Base-by-base conservation (phyloP, 345 rosid species). In the Passiflora organensis region DNA sequence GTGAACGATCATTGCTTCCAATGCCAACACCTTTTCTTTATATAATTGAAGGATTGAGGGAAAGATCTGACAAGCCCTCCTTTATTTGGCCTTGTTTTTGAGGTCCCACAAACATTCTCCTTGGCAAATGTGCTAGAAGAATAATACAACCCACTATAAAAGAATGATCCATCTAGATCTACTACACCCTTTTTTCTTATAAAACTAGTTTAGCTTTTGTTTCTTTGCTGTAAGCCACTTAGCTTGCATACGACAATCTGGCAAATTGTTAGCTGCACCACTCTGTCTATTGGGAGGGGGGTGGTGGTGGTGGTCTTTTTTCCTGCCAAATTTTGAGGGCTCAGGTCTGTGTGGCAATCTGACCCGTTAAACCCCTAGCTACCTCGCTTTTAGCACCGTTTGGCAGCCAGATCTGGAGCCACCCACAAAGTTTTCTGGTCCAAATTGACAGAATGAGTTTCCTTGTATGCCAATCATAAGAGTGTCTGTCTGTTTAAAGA, bases 51-150 rank as follows among this genome's bases (percentile, higher is more conserved):
- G 42, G 56, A 55, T 53, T 44, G 64, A 49, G n/a, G n/a, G 74
- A 75, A 61, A 74, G 71, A 70, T 72, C 75, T 75, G 75, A 70
- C 67, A 67, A 48, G 44, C 55, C 44, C 60, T 49, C 6, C 51
- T 68, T 36, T 50, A 62, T 67, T 49, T 52, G 21, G 66, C 60
- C 65, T 32, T 45, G 28, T 43, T 53, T 25, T 16, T 18, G 56
- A n/a, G 80, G 69, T 25, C 82, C 82, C 86, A 68, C 79, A 77
- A 79, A 82, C 87, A 82, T 82, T 82, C 87, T 75, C 76, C 77
- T 82, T 57, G 87, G 62, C 71, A 63, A 82, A 64, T 75, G 87
- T 74, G 87, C 72, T 6, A 24, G 58, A 32, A 72, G 82, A 72
- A 82, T 82, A 70, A 81, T 81, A 56, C 74, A 66, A 55, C 70